Evolutionary conservation across 106 monocot species (phyloP).

Genomic region (Dendrobium chrysotoxum): DNA sequence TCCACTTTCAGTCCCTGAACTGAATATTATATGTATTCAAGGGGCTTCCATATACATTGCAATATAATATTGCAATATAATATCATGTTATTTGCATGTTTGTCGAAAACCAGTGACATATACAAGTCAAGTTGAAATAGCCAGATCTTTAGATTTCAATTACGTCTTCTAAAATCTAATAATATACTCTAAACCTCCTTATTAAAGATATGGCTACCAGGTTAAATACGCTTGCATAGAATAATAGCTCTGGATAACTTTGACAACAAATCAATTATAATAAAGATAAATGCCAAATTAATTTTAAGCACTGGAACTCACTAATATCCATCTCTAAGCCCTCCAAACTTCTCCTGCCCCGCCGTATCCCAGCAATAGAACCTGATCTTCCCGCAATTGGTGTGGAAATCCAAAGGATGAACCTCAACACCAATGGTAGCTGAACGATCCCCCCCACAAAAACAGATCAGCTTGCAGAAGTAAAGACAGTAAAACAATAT

Average conservation of each 20-base stretch:
- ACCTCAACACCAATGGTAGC: conserved; percentile 76
- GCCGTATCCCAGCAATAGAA: conserved; percentile 77
- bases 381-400: conserved; percentile 56
- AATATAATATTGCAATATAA: no score
- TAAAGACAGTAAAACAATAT: background rate
- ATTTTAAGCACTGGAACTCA: conserved; percentile 19
- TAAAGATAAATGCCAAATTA: no score
- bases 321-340: conserved; percentile 70
- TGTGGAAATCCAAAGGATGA: conserved; percentile 62
- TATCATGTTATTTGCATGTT: no score
- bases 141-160: no score
- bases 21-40: no score
- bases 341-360: conserved; percentile 74
- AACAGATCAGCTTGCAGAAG: background rate
- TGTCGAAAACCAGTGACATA: no score
- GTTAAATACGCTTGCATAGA: background rate
- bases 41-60: no score
- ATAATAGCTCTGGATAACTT: background rate
- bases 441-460: conserved; percentile 5
- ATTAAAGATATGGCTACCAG: background rate
- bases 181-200: background rate
- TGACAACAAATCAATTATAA: background rate
- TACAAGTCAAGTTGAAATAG: no score
- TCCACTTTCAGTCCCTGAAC: no score
- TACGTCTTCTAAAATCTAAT: background rate